phyloP scores from a whole-genome alignment of 73 alveolate species.

The Paramecium primaurelia region DNA sequence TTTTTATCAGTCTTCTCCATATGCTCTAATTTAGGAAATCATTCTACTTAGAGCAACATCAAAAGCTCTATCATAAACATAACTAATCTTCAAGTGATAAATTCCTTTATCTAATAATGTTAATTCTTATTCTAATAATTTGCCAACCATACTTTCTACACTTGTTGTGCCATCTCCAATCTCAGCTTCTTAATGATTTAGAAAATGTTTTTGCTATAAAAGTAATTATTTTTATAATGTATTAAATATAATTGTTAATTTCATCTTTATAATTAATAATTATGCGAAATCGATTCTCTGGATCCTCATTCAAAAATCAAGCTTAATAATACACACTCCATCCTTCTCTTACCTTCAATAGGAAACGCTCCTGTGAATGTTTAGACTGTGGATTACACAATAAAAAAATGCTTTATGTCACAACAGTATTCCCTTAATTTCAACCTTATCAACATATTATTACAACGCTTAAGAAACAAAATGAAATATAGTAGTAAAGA shows the following conservation, averaged over 20 bases:
- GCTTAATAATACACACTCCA: not conserved
- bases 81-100: constrained; percentile 96
- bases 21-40: not conserved
- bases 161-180: constrained; percentile 99
- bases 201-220: not conserved
- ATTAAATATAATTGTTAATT: not conserved
- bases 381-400: not conserved
- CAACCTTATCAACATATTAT: not conserved
- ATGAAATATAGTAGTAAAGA: not conserved
- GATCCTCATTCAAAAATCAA: not conserved
- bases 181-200: constrained; percentile 92
- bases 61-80: constrained; percentile 97
- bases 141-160: constrained; percentile 98
- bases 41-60: constrained; percentile 63
- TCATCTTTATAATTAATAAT: not conserved
- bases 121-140: constrained; percentile 93
- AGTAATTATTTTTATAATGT: not conserved
- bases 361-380: constrained; percentile 5
- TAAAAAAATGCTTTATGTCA: not conserved
- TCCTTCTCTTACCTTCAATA: not conserved
- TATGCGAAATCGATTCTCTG: not conserved
- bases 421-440: not conserved
- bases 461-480: not conserved
- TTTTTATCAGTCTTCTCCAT: constrained; percentile 14
- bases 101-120: constrained; percentile 93